These are phyloP conservation scores for Pelagophyceae sp. DNA, from an alignment of 352 stramenopile species.

Conservation along the genomic window DNA sequence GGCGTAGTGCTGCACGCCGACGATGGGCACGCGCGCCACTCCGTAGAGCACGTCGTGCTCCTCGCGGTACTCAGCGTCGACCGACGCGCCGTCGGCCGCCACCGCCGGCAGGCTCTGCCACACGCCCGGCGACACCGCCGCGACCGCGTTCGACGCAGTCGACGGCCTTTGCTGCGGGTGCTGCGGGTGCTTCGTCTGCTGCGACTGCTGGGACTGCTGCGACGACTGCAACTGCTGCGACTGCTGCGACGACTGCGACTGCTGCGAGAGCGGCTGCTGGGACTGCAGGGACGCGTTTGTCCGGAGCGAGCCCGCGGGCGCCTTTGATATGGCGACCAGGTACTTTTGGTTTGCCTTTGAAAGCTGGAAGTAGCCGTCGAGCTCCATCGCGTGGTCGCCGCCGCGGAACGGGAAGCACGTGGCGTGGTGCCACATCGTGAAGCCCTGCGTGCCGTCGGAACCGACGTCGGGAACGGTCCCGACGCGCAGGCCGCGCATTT, in stretches of 20 bases:
- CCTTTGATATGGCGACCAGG: not conserved
- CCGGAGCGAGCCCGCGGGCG: not conserved
- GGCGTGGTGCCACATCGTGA: too few species aligned
- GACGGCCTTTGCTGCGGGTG: too few species aligned
- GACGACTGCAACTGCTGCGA: not conserved
- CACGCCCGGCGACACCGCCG: not conserved
- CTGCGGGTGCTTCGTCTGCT: not conserved
- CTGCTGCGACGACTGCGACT: too few species aligned
- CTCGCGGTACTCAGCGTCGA: not conserved
- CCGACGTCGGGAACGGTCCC: too few species aligned
- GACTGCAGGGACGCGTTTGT: not conserved
- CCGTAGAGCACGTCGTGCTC: slow-evolving; percentile 25
- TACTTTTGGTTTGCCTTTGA: too few species aligned
- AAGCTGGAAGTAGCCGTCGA: not conserved
- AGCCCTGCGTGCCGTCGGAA: too few species aligned
- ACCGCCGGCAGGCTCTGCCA: not conserved
- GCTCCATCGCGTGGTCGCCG: not conserved
- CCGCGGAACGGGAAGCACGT: not conserved
- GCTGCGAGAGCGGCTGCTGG: not conserved
- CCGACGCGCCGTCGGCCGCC: not conserved
- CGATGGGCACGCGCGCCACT: slow-evolving; percentile 19
- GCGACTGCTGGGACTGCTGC: not conserved
- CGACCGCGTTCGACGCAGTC: too few species aligned
- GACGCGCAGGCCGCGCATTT: too few species aligned
- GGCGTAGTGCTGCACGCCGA: slow-evolving; percentile 26